phyloP scores from a whole-genome alignment of 148 eudicot genomes.

The Gaultheria prostrata region DNA sequence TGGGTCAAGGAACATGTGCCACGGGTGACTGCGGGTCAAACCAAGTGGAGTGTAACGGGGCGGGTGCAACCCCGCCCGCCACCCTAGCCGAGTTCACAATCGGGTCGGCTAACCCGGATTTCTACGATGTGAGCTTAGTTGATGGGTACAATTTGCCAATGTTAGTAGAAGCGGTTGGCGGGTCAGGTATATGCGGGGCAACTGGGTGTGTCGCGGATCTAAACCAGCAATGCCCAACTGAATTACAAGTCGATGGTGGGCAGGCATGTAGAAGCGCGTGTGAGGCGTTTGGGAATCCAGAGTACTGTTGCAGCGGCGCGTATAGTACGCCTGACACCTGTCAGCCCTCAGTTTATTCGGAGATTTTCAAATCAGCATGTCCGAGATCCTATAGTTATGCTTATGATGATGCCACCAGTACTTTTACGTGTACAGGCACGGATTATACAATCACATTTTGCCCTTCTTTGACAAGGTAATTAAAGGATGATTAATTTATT shows the following conservation, averaged over 20 bases:
- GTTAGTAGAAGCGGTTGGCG: constrained; percentile 39
- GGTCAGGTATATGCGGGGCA: constrained; percentile 46
- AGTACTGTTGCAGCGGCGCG: constrained; percentile 61
- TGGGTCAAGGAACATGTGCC: constrained; percentile 43
- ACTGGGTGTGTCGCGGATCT: constrained; percentile 58
- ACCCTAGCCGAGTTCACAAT: constrained; percentile 68
- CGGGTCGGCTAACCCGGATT: constrained; percentile 43
- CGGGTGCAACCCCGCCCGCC: constrained; percentile 55
- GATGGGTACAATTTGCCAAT: constrained; percentile 70
- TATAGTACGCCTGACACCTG: constrained; percentile 48
- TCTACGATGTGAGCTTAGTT: constrained; percentile 69
- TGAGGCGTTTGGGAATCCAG: constrained; percentile 55
- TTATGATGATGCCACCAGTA: constrained; percentile 65
- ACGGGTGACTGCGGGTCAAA: constrained; percentile 66
- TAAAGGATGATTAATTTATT: neutral
- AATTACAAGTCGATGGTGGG: constrained; percentile 45
- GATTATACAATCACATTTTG: constrained; percentile 66
- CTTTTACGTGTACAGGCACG: constrained; percentile 56
- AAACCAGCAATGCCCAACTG: constrained; percentile 51
- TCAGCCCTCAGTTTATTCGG: constrained; percentile 51
- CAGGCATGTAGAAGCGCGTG: constrained; percentile 71
- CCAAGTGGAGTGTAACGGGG: constrained; percentile 57
- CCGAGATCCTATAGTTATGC: constrained; percentile 74
- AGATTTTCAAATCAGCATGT: constrained; percentile 57
- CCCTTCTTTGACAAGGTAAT: constrained; percentile 40